phyloP scores from a whole-genome alignment of 108 stramenopile genomes.

The Skeletonema costatum region DNA sequence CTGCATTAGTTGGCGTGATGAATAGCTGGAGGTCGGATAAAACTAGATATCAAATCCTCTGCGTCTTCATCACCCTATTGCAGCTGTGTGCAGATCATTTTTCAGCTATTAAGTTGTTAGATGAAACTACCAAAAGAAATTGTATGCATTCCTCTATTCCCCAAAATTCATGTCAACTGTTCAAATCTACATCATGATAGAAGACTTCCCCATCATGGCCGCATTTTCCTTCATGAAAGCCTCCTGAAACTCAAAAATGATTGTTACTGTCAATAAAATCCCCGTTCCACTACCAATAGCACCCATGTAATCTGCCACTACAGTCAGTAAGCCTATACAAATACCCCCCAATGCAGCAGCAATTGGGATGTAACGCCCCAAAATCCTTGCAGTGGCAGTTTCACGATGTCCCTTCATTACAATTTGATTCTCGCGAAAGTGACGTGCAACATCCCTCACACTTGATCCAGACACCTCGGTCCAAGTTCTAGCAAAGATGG shows the following conservation, averaged over 20 bases:
- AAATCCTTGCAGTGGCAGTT: constrained; percentile 89
- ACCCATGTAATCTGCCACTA: constrained; percentile 97
- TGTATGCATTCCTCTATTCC: not conserved
- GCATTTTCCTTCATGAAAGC: constrained; percentile 84
- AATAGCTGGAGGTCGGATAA: no score
- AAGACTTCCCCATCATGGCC: constrained; percentile 2
- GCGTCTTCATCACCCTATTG: no score
- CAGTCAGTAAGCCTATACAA: constrained; percentile 98
- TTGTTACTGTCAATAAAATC: constrained; percentile 97
- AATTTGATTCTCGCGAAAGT: constrained; percentile 97
- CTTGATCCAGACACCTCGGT: constrained; percentile 98
- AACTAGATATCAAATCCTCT: no score
- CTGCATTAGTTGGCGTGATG: not conserved
- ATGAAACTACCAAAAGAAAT: not conserved
- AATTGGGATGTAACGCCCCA: constrained; percentile 98
- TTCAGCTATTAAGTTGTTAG: not conserved
- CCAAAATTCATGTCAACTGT: not conserved
- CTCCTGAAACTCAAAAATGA: constrained; percentile 97
- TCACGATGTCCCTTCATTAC: constrained; percentile 99
- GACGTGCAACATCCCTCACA: constrained; percentile 98
- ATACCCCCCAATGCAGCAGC: constrained; percentile 99
- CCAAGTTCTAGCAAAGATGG: constrained; percentile 98
- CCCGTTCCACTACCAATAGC: constrained; percentile 93
- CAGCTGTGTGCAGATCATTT: no score
- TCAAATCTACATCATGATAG: not conserved